These are phyloP conservation scores for Sanguinoderma infundibulare DNA, from an alignment of 1,284 basidiomycete species.

Conservation along the genomic window DNA sequence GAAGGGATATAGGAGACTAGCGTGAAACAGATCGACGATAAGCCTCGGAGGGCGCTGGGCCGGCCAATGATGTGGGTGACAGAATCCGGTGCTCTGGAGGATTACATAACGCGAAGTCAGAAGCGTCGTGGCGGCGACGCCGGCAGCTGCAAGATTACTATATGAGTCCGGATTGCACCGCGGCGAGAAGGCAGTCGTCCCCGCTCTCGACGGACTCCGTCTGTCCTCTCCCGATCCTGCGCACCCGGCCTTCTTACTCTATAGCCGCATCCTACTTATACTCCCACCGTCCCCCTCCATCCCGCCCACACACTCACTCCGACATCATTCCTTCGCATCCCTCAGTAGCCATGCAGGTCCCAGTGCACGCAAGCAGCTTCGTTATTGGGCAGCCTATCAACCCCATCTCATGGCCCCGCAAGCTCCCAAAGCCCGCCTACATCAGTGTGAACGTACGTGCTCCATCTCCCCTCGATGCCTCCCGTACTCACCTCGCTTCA, in stretches of 20 bases:
- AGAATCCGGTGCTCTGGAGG: slow-evolving; percentile 25
- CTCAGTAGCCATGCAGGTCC: slow-evolving; percentile 20
- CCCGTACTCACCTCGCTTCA: not conserved
- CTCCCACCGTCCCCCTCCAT: slow-evolving; percentile 3
- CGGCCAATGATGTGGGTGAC: slow-evolving; percentile 13
- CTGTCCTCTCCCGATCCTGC: slow-evolving; percentile 16
- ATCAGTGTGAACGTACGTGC: slow-evolving; percentile 24
- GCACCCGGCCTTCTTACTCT: slow-evolving; percentile 15
- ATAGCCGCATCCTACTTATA: slow-evolving; percentile 20
- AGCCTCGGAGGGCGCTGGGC: not conserved
- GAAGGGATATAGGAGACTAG: not conserved
- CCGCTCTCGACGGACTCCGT: slow-evolving; percentile 25
- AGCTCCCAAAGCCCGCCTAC: slow-evolving; percentile 21
- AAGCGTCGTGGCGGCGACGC: slow-evolving; percentile 28
- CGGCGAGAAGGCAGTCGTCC: slow-evolving; percentile 14
- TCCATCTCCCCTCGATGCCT: not conserved
- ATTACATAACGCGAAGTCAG: slow-evolving; percentile 21
- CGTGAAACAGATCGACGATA: slow-evolving; percentile 19
- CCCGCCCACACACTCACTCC: not conserved
- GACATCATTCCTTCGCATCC: not conserved
- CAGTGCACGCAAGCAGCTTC: slow-evolving; percentile 25
- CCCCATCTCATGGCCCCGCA: slow-evolving; percentile 26
- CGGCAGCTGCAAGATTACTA: slow-evolving; percentile 21
- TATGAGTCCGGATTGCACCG: slow-evolving; percentile 19
- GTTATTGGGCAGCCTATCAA: slow-evolving; percentile 29